Evolutionary conservation across 225 moss, liverwort and hornwort species (phyloP), one percentile per base, ranked within the genome.

Genomic region (Pleurozium schreberi): DNA sequence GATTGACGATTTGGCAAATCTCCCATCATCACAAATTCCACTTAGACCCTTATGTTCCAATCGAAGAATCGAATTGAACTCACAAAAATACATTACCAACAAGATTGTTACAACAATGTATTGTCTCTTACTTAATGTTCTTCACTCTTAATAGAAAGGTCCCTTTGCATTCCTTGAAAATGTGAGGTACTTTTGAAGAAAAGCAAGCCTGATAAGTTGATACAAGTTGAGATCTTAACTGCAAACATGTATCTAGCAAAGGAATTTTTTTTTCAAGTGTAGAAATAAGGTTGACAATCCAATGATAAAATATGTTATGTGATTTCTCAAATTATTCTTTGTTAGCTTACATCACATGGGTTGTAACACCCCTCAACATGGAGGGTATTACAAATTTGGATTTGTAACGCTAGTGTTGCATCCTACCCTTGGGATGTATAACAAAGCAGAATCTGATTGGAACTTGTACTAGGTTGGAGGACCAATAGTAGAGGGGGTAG

Each of bases 111-210:
- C 5, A 77, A 36, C 8, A 11, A 14, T 76, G 33, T 3, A 3
- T 52, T 9, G 34, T 5, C 3, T 22, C 4, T 36, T 52, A 9
- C 5, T 36, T 77, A 31, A 31, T 5, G 3, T 31, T 47, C 18
- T 6, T 31, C 1, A 18, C 7, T 45, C 5, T 74, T 45, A 10
- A 7, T 1, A 42, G 1, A 9, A 43, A 5, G 25, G 22, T n/a
- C 11, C 11, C 1, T 49, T 74, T 31, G 43, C 28, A 71, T 28
- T 43, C 71, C 10, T 16, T 47, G 31, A 31, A 30, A 69, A 26
- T 47, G 47, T 2, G 0, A 31, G 9, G 25, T 8, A 70, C 5
- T 26, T 2, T 6, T 0, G 5, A 5, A 4, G 23, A 70, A 70
- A 42, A 70, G 1, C 26, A 70, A 69, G 12, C 0, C 3, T 1